Base-by-base conservation (phyloP, 2,329 filamentous ascomycete genomes). In the Coleophoma cylindrospora region DNA sequence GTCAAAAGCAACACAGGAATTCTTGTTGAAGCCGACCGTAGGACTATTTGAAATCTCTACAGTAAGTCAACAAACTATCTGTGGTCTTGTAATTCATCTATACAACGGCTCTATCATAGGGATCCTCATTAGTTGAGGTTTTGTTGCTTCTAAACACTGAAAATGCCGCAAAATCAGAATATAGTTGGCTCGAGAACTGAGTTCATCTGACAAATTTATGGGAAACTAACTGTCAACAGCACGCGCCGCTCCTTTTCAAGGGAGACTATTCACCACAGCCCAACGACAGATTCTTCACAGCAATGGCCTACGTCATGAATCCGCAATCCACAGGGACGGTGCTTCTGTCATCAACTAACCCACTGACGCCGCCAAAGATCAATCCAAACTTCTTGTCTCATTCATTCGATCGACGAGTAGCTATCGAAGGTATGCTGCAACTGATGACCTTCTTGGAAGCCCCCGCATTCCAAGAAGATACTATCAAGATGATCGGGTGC, bases 281-380 rank as follows among this genome's bases (percentile, higher is more conserved):
- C 14, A 40, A 36, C 36, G 17, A 19, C 17, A 36, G 15, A 12
- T 54, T 48, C 37, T 33, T 54, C 10, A 43, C 32, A 9, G 50
- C 47, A 9, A 41, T 53, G 19, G 36, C 14, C 12, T 38, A 48
- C 13, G 34, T 74, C 17, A 75, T 76, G 64, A 78, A 83, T 57
- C 69, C 74, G 2, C 76, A 81, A 61, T 70, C 69, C 19, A 65
- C 66, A 37, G 81, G 81, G 14, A 68, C 71, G 27, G 73, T 80
- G 0, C 74, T 66, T 0, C 69, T 86, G 3, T 70, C 74, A 44
- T 82, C 79, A 0, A 62, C 74, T 0, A 70, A 83, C 50, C 75
- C 79, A 0, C 57, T 64, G 1, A 73, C 69, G 2, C 74, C 79
- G 8, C 72, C 81, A 0, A 11, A 41, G 9, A 54, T 70, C 12